phyloP scores from a whole-genome alignment of 169 alveolate species.

The Cystoisospora suis region DNA sequence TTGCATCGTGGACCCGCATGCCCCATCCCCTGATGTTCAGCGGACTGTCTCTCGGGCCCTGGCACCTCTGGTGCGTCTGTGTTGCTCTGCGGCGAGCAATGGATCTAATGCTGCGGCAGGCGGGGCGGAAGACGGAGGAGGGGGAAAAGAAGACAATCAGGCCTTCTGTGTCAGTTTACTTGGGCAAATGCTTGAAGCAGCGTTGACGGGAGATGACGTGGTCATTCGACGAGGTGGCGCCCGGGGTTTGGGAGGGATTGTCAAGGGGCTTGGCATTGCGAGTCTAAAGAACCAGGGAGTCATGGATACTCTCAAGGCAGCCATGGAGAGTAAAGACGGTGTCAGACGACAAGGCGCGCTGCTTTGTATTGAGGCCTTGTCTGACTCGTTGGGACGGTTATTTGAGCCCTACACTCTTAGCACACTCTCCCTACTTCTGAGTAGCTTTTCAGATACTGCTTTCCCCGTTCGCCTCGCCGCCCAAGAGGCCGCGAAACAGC shows the following conservation, averaged over 20 bases:
- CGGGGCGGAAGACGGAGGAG: conserved; percentile 20
- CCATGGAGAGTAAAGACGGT: background rate
- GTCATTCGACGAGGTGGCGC: conserved; percentile 56
- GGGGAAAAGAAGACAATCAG: conserved; percentile 14
- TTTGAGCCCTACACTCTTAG: conserved; percentile 55
- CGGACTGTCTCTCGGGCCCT: conserved; percentile 39
- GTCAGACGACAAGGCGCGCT: conserved; percentile 53
- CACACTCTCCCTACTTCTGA: conserved; percentile 21
- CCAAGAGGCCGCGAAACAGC: conserved; percentile 55
- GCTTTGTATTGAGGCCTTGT: conserved; percentile 44
- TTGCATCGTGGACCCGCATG: conserved; percentile 20
- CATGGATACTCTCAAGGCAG: conserved; percentile 22
- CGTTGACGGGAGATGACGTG: conserved; percentile 16
- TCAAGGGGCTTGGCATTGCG: conserved; percentile 53
- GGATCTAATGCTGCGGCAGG: background rate
- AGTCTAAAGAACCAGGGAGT: background rate
- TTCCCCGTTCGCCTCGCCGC: conserved; percentile 45
- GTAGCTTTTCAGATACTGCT: background rate
- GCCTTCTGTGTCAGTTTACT: conserved; percentile 3
- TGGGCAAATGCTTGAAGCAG: background rate
- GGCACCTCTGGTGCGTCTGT: conserved; percentile 40
- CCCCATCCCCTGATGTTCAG: conserved; percentile 49
- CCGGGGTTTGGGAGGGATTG: conserved; percentile 28
- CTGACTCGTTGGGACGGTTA: conserved; percentile 37
- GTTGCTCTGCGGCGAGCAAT: background rate